Evolutionary conservation across 1,284 basidiomycete species (phyloP).

Genomic region (Ustilago lituana): DNA sequence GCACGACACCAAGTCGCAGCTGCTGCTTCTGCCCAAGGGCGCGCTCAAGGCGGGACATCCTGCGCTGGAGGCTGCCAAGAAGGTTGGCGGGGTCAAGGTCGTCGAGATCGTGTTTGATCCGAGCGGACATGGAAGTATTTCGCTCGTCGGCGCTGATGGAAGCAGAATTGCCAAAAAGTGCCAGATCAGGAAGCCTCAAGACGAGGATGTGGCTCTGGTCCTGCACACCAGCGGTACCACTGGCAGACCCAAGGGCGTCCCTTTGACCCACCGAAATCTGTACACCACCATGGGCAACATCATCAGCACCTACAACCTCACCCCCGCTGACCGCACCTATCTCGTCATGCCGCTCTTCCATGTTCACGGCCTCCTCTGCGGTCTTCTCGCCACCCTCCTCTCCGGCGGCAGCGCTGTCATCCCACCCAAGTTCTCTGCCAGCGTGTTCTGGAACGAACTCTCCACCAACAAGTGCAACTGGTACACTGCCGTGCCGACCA

Average conservation of each 20-base stretch:
- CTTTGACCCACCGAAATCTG: conserved; percentile 73
- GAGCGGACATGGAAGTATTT: conserved; percentile 31
- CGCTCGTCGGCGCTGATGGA: conserved; percentile 45
- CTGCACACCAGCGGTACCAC: conserved; percentile 75
- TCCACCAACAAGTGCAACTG: conserved; percentile 53
- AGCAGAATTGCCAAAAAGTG: conserved; percentile 19
- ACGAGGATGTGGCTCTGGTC: conserved; percentile 70
- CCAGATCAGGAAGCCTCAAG: conserved; percentile 36
- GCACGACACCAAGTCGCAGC: conserved; percentile 66
- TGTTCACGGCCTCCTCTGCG: conserved; percentile 75
- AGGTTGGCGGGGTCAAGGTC: conserved; percentile 49
- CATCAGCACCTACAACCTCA: conserved; percentile 71
- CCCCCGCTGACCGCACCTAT: conserved; percentile 68
- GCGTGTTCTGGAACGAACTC: conserved; percentile 74
- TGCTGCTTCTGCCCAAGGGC: conserved; percentile 64
- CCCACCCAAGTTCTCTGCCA: conserved; percentile 73
- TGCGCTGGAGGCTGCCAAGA: conserved; percentile 51
- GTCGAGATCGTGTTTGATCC: conserved; percentile 64
- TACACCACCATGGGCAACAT: conserved; percentile 73
- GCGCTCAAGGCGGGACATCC: conserved; percentile 42
- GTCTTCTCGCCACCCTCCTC: conserved; percentile 74
- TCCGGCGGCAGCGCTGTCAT: conserved; percentile 74
- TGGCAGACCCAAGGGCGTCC: conserved; percentile 72
- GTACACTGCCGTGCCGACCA: conserved; percentile 69
- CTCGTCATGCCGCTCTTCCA: conserved; percentile 78